Evolutionary conservation across 176 grass and related monocot species (phyloP).

Genomic region (Avena eriantha): DNA sequence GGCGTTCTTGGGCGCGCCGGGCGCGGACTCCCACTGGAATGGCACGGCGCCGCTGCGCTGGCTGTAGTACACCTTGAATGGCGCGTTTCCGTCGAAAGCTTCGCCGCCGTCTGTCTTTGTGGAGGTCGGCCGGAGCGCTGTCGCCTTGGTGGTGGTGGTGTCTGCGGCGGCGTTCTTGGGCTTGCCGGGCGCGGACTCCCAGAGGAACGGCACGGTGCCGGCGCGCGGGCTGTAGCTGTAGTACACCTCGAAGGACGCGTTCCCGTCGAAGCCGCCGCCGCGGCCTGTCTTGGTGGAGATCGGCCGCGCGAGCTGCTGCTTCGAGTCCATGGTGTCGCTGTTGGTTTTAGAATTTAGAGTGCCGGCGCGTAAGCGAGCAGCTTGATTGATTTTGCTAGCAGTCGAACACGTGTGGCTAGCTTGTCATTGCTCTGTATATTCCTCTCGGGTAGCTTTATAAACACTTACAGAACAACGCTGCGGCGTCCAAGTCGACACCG

Average conservation of each 20-base stretch:
- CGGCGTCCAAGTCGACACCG: neutral
- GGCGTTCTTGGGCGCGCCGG: conserved; percentile 48
- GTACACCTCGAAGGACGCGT: conserved; percentile 50
- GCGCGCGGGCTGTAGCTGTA: no score
- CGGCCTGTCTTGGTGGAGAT: neutral
- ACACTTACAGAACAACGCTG: no score
- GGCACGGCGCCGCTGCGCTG: conserved; percentile 48
- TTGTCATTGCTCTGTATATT: neutral
- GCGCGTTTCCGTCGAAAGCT: neutral
- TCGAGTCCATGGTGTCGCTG: no score
- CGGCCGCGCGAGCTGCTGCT: conserved; percentile 1
- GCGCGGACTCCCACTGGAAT: conserved; percentile 56
- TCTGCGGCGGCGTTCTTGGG: no score
- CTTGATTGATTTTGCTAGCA: no score
- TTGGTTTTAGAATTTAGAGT: no score
- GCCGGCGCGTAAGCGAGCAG: no score
- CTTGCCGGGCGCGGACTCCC: no score
- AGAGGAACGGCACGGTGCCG: no score
- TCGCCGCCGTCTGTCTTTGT: neutral
- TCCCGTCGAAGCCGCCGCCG: neutral
- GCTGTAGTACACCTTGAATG: conserved; percentile 59
- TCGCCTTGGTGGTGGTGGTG: neutral
- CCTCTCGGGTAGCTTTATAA: neutral
- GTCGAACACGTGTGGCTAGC: no score
- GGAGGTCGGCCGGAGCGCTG: neutral